Base-by-base conservation (phyloP, 495 filamentous ascomycete genomes). In the Endocarpon pusillum region DNA sequence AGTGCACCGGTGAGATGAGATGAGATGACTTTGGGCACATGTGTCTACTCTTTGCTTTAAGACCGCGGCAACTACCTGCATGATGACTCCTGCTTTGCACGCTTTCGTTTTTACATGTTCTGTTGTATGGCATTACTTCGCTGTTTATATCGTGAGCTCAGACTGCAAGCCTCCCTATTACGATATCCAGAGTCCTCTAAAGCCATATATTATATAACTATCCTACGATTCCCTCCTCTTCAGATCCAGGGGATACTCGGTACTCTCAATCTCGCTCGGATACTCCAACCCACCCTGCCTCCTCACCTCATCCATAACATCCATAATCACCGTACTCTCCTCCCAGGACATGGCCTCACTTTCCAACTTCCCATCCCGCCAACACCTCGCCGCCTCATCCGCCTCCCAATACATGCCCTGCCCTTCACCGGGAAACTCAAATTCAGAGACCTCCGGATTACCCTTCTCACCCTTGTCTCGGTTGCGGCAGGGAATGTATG, bases 351-450 rank as follows among this genome's bases (percentile, higher is more conserved):
- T 50, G 7, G 54, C 58, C 36, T 76, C 70, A 53, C 84, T 85
- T 62, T 94, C 74, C 43, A 69, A 47, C 60, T 74, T 78, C 27
- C 83, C 82, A 61, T 94, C 83, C 31, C 78, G 66, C 39, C 94
- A 47, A 49, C 81, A 91, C 16, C 80, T 62, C 29, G 78, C 85
- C 39, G 71, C 78, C 61, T 87, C 85, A 62, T 94, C 87, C 12
- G 87, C 87, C 53, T 94, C 85, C 78, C 78, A 94, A 58, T 80
- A 87, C 82, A 91, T 92, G 16, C 84, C 86, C 42, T 80, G 73
- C 12, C 79, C 83, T 45, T 66, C 64, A 11, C 55, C 61, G 15
- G 78, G 76, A 42, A 84, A 74, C 7, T 66, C 61, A 44, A 64
- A 75, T 40, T 76, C 59, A 11, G 76, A 61, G 34, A 72, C 66